Conservation (phyloP, 139 green algal genomes). For the Coelastrella sp. region DNA sequence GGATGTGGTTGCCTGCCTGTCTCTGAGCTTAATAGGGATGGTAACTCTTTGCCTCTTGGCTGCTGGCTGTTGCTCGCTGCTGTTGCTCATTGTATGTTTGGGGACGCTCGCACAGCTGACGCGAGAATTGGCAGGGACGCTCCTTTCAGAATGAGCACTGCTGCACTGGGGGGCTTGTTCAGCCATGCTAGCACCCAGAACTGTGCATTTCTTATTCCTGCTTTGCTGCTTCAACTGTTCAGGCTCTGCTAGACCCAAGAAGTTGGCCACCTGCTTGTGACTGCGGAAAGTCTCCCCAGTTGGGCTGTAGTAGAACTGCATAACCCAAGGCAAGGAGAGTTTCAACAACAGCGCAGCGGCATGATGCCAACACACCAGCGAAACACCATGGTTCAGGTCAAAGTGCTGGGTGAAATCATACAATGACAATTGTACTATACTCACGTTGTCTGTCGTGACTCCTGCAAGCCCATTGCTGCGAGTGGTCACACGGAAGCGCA, state of each 20-base stretch:
- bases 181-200: too few relatives aligned
- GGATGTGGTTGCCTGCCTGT: not conserved
- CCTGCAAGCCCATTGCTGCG: slow-evolving; percentile 12
- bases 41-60: not conserved
- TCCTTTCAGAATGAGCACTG: not conserved
- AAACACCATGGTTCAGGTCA: too few relatives aligned
- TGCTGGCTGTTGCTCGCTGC: not conserved
- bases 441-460: slow-evolving; percentile 48
- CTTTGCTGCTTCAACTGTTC: not conserved
- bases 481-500: slow-evolving; percentile 35
- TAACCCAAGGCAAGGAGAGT: not conserved
- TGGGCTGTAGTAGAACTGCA: slow-evolving; percentile 51
- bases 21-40: not conserved
- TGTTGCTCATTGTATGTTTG: not conserved
- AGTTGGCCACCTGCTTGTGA: slow-evolving; percentile 39
- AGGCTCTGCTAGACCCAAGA: slow-evolving; percentile 1
- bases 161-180: too few relatives aligned
- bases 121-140: not conserved
- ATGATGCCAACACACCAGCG: too few relatives aligned
- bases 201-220: too few relatives aligned
- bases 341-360: too few relatives aligned
- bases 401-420: too few relatives aligned
- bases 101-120: not conserved
- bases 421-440: not conserved
- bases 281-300: slow-evolving; percentile 31